Base-by-base conservation (phyloP, 352 stramenopile genomes). In the Peronospora tabacina region DNA sequence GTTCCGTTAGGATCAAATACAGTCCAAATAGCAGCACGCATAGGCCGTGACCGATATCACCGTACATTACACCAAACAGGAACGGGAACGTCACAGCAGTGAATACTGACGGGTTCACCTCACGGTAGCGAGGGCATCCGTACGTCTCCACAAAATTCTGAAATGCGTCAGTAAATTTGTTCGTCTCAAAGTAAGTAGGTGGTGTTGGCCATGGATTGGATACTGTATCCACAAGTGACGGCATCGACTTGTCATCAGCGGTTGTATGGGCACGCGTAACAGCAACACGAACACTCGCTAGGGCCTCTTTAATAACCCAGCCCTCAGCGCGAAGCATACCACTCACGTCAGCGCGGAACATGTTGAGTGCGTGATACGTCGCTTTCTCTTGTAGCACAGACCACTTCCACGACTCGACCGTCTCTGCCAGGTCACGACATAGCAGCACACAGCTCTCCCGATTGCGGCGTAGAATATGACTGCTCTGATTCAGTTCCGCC, bases 51-150 rank as follows among this genome's bases (percentile, higher is more conserved):
- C 97, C 97, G 37, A 99, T 97, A 75, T 99, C 97, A 51, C 97
- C 97, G 68, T 98, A 99, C 97, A 99, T 99, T 62, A 99, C 94
- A 50, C 96, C 97, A 61, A 99, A 99, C 15, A 99, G 75, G 70
- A 99, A 99, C 45, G 97, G 97, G 71, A 99, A 99, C 36, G 95
- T 99, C n/a, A 98, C 93, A 10, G 95, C 91, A 17, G 96, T 98
- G 66, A 99, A 99, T 34, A 99, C 77, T 12, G 96, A 97, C 30
- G 96, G 96, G 61, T 99, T 99, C 56, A 96, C 90, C 75, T 99
- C 96, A 44, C 94, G 89, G 84, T 99, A 99, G 20, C 95, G 82
- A 45, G 96, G 94, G 44, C 98, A 95, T 59, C 97, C 96, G 61
- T 99, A 99, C 13, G 97, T 99, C 60, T 99, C 96, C 34, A 99